These are phyloP conservation scores for Ustilago bromivora DNA, from an alignment of 1,284 basidiomycete genomes.

Conservation along the genomic window DNA sequence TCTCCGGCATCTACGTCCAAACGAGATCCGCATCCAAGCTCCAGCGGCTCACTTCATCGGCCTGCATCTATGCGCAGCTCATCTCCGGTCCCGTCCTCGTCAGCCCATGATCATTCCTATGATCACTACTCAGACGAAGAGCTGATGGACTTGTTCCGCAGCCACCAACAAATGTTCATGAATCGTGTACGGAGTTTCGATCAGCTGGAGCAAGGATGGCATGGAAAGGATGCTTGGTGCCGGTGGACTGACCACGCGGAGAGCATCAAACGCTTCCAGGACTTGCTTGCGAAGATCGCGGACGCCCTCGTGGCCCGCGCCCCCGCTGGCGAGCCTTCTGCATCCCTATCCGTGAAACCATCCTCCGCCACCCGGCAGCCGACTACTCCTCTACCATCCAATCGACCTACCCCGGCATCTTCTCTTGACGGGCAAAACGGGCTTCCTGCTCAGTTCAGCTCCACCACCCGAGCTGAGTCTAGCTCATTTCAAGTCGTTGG, in stretches of 20 bases:
- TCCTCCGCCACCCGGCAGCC: too few species aligned
- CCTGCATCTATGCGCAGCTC: neutral
- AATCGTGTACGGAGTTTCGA: neutral
- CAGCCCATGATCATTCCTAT: neutral
- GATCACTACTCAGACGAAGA: slow-evolving; percentile 15
- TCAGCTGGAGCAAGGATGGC: neutral
- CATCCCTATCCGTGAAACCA: neutral
- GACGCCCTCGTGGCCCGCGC: neutral
- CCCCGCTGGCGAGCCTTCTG: neutral
- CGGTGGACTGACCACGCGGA: neutral
- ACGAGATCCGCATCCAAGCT: slow-evolving; percentile 19
- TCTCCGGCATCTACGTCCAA: neutral
- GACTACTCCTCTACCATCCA: neutral
- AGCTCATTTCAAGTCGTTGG: slow-evolving; percentile 41
- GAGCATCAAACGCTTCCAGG: neutral
- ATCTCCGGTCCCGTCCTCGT: neutral
- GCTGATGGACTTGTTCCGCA: neutral
- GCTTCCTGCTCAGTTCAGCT: neutral
- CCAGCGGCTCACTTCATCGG: slow-evolving; percentile 16
- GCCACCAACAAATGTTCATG: neutral
- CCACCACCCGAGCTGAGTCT: slow-evolving; percentile 6
- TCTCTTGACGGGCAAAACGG: neutral
- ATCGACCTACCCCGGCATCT: neutral
- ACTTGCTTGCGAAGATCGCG: neutral
- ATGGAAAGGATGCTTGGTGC: slow-evolving; percentile 5